Conservation (phyloP, 2,329 filamentous ascomycete species). For the Fusarium chlamydosporum region DNA sequence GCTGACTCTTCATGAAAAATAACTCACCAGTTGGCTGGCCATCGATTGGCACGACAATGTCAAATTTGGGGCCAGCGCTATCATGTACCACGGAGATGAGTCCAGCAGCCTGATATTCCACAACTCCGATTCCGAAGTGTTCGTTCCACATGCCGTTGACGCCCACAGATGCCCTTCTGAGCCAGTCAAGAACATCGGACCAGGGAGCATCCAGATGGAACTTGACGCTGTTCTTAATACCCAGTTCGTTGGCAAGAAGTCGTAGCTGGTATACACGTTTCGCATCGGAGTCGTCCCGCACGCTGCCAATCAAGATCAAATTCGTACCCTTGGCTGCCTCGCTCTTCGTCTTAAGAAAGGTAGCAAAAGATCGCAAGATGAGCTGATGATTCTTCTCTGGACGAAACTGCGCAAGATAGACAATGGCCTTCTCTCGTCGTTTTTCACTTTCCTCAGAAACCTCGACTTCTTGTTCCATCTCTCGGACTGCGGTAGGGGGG, state of each 20-base stretch:
- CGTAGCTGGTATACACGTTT: slow-evolving; percentile 90
- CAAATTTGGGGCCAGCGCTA: slow-evolving; percentile 90
- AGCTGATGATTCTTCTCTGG: slow-evolving; percentile 97
- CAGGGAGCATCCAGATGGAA: slow-evolving; percentile 93
- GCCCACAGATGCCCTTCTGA: slow-evolving; percentile 82
- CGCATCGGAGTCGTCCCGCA: slow-evolving; percentile 85
- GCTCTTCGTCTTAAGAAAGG: slow-evolving; percentile 73
- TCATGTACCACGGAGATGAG: slow-evolving; percentile 94
- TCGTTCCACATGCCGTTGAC: slow-evolving; percentile 99
- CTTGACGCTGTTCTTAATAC: slow-evolving; percentile 84
- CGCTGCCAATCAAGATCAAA: slow-evolving; percentile 89
- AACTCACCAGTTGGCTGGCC: slow-evolving; percentile 80
- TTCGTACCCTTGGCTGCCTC: slow-evolving; percentile 69
- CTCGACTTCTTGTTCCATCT: slow-evolving; percentile 81
- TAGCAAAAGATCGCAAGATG: slow-evolving; percentile 85
- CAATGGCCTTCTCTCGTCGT: slow-evolving; percentile 76
- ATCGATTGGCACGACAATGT: slow-evolving; percentile 88
- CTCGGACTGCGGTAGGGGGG: slow-evolving; percentile 90
- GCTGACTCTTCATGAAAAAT: background rate
- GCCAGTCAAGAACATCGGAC: slow-evolving; percentile 85
- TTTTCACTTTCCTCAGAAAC: slow-evolving; percentile 78
- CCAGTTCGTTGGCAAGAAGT: slow-evolving; percentile 86
- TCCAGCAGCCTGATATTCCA: slow-evolving; percentile 97
- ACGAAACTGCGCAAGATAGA: slow-evolving; percentile 98
- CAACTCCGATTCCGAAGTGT: slow-evolving; percentile 97